Evolutionary conservation across 2,329 filamentous ascomycete species (phyloP).

Genomic region (Curvularia lunata): DNA sequence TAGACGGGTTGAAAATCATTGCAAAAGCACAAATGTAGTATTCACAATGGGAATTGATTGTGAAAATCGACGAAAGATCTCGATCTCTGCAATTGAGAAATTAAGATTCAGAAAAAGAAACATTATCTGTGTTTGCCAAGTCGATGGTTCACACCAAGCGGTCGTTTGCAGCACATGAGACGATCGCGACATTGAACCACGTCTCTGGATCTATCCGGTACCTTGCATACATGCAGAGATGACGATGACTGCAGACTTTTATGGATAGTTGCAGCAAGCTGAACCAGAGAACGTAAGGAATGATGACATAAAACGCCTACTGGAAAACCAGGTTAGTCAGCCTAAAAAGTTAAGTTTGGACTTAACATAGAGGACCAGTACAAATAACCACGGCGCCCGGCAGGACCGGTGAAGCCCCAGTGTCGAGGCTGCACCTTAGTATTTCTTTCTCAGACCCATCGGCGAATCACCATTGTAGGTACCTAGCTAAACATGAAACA

Average conservation of each 20-base stretch:
- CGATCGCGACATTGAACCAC: not conserved
- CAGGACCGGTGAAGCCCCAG: not conserved
- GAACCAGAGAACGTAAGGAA: not conserved
- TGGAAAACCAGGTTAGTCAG: not conserved
- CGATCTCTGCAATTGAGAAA: not conserved
- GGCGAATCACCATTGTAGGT: not conserved
- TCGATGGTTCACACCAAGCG: slow-evolving; percentile 10
- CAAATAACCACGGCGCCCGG: not conserved
- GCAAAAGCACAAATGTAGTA: not conserved
- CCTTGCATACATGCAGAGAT: slow-evolving; percentile 2
- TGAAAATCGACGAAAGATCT: not conserved
- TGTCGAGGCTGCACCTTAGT: not conserved
- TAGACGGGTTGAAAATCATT: not conserved
- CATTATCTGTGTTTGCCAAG: slow-evolving; percentile 5
- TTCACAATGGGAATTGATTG: too few relatives aligned
- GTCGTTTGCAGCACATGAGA: not conserved
- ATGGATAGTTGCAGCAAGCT: not conserved
- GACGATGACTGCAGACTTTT: not conserved
- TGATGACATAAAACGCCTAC: not conserved
- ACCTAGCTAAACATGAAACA: not conserved
- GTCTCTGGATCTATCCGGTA: not conserved
- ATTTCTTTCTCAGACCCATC: not conserved
- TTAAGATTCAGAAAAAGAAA: slow-evolving; percentile 3
- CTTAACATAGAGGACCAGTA: not conserved
- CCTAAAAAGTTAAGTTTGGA: not conserved